These are phyloP conservation scores for Sequoia sempervirens DNA, from an alignment of 75 land plant genomes.

Conservation along the genomic window DNA sequence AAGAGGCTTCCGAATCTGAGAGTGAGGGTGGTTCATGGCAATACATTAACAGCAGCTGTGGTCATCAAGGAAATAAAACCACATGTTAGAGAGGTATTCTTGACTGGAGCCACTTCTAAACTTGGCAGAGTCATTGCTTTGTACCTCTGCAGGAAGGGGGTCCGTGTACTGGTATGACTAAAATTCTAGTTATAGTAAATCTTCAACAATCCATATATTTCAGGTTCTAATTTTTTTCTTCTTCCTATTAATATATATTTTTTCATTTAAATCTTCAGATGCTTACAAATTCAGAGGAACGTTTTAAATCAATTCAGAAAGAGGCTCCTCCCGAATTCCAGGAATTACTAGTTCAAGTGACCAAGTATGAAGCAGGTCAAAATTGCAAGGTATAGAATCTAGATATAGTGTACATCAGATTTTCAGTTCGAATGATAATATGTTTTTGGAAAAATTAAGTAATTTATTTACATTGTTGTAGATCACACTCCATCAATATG, in stretches of 20 bases:
- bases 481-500: too few species aligned
- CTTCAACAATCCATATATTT: not conserved
- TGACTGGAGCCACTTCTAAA: conserved; percentile 96
- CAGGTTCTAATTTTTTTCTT: not conserved
- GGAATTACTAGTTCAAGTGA: conserved; percentile 72
- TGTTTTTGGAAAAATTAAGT: too few species aligned
- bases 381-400: conserved; percentile 66
- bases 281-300: conserved; percentile 76
- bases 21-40: conserved; percentile 92
- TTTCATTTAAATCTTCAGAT: conserved; percentile 44
- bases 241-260: not conserved
- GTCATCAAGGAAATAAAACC: conserved; percentile 68
- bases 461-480: too few species aligned
- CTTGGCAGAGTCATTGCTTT: conserved; percentile 92
- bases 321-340: conserved; percentile 73
- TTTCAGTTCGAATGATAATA: too few species aligned
- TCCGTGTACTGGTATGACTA: conserved; percentile 66
- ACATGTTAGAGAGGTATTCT: conserved; percentile 75
- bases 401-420: too few species aligned
- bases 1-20: conserved; percentile 69
- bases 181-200: not conserved
- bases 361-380: conserved; percentile 78
- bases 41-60: conserved; percentile 88
- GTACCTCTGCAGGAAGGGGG: conserved; percentile 61
- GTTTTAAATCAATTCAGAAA: conserved; percentile 67